Evolutionary conservation across 306 rosid species (phyloP), one percentile per base, ranked within the genome.

Genomic region (Vigna reflexopilosa): DNA sequence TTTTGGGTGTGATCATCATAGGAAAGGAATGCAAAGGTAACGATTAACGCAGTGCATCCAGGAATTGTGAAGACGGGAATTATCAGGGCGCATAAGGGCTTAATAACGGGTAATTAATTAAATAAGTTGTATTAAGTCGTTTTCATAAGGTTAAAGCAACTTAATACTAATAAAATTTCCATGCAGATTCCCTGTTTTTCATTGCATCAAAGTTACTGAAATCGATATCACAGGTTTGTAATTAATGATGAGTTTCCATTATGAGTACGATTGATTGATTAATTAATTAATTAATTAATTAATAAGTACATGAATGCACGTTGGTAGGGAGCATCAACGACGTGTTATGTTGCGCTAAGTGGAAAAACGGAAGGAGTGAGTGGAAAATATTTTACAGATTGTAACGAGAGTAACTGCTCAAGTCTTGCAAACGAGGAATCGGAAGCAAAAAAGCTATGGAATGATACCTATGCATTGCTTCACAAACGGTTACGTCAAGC

Each of bases 21-120:
- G 96, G 93, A 84, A 70, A 89, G 90, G 80, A 93, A 93, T 84
- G 99, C 91, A 67, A 90, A 89, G 70, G 98, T 95, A 48, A 91
- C 96, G 19, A 87, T 95, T 82, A 92, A 91, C 56, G 98, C 91
- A 74, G 84, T 95, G 15, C 99, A 93, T 82, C 99, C 99, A 4
- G 99, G 99, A 17, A 85, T 91, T 17, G 98, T 95, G 57, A 95
- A 89, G 83, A 95, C 98, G 0, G 98, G 89, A 36, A 95, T 92
- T 65, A 87, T 89, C 4, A 86, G 89, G 86, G 97, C 97, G 63
- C 97, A 89, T 42, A 92, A 91, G 81, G 90, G 97, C 48, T 71
- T 95, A 45, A 82, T 93, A 71, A 87, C 96, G 74, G 94, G 97
- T 78, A 44, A 47, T 63, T 61, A 58, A 76, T 9, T 59, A 58